Evolutionary conservation across 2,329 filamentous ascomycete species (phyloP).

Genomic region (Corinectria fuckeliana): DNA sequence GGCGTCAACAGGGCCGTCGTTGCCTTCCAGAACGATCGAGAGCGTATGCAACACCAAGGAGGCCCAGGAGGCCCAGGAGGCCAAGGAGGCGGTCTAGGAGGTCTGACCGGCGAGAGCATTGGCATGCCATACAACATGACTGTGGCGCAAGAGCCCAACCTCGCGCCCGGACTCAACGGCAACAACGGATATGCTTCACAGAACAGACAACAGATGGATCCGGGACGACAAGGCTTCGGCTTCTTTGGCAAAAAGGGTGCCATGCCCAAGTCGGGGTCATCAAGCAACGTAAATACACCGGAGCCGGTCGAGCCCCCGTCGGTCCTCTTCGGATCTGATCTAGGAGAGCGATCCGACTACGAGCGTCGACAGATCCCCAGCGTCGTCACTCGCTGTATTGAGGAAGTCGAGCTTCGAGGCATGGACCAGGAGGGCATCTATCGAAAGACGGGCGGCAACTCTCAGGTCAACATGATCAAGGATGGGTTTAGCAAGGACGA

Average conservation of each 20-base stretch:
- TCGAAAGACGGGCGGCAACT: slow-evolving; percentile 92
- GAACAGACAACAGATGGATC: slow-evolving; percentile 38
- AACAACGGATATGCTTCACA: slow-evolving; percentile 27
- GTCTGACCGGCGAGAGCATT: slow-evolving; percentile 67
- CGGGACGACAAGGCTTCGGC: slow-evolving; percentile 67
- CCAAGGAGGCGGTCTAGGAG: slow-evolving; percentile 45
- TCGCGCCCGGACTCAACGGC: slow-evolving; percentile 37
- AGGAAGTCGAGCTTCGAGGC: slow-evolving; percentile 93
- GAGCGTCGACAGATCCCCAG: slow-evolving; percentile 89
- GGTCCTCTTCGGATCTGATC: slow-evolving; percentile 85
- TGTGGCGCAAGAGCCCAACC: slow-evolving; percentile 49
- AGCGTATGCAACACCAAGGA: slow-evolving; percentile 58
- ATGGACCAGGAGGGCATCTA: slow-evolving; percentile 99
- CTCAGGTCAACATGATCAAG: slow-evolving; percentile 87
- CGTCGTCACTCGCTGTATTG: slow-evolving; percentile 91
- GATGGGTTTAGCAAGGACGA: slow-evolving; percentile 88
- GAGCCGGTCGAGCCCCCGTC: slow-evolving; percentile 61
- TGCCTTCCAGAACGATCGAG: slow-evolving; percentile 68
- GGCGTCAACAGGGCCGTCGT: slow-evolving; percentile 92
- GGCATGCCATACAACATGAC: slow-evolving; percentile 76
- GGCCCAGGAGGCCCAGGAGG: slow-evolving; percentile 30
- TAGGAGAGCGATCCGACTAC: slow-evolving; percentile 83
- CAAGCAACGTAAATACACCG: slow-evolving; percentile 48
- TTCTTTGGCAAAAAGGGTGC: slow-evolving; percentile 70
- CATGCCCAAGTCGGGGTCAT: slow-evolving; percentile 59